Percentiles rank a stretch among this genome's conserved stretches.
phyloP scores from a whole-genome alignment of 129 eudicot genomes.

The Ambrosia artemisiifolia region DNA sequence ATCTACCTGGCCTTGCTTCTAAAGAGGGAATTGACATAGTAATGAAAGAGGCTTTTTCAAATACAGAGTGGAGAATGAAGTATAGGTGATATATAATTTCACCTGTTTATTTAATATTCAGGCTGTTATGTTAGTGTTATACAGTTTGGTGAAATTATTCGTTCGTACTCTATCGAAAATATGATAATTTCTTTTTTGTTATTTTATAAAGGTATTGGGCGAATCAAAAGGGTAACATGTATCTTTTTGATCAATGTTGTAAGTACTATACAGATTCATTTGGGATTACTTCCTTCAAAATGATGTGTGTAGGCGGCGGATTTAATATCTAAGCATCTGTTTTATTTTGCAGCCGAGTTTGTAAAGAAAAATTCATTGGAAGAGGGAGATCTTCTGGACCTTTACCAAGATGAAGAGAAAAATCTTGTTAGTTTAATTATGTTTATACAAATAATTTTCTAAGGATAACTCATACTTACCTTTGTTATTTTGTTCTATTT shows the following conservation, averaged over 20 bases:
- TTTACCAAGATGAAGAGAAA: conserved; percentile 22
- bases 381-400: conserved; percentile 20
- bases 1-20: conserved; percentile 25
- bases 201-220: conserved; percentile 24
- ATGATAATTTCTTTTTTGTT: background rate
- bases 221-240: conserved; percentile 23
- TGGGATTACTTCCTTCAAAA: background rate
- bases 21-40: conserved; percentile 16
- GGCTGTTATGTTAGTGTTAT: background rate
- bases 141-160: background rate
- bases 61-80: conserved; percentile 18
- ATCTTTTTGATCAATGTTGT: conserved; percentile 25
- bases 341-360: conserved; percentile 15
- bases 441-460: background rate
- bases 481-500: background rate
- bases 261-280: conserved; percentile 14
- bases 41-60: conserved; percentile 12
- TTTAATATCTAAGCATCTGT: background rate
- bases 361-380: conserved; percentile 9
- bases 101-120: background rate
- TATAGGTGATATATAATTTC: conserved; percentile 10
- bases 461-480: background rate
- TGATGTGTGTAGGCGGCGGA: background rate
- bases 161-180: background rate
- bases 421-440: conserved; percentile 15